These are phyloP conservation scores for Ustilago nuda DNA, from an alignment of 1,284 basidiomycete genomes.

Conservation along the genomic window DNA sequence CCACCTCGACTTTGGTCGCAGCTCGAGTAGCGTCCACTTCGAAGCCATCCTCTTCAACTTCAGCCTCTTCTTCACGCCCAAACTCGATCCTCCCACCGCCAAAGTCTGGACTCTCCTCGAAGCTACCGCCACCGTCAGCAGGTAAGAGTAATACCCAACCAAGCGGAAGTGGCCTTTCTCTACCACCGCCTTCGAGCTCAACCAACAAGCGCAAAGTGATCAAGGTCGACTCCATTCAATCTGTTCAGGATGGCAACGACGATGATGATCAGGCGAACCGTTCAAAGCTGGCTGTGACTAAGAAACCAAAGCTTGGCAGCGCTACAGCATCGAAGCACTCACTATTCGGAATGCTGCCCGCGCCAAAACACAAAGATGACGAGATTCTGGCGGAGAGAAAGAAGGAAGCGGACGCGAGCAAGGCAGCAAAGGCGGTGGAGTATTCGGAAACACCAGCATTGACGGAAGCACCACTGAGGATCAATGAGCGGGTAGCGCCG, in stretches of 20 bases:
- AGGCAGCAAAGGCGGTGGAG: constrained; percentile 24
- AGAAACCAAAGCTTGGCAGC: constrained; percentile 17
- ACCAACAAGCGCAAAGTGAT: constrained; percentile 42
- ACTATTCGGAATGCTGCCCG: constrained; percentile 64
- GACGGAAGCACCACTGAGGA: constrained; percentile 9
- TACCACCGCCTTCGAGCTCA: constrained; percentile 23
- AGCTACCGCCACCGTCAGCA: constrained; percentile 28
- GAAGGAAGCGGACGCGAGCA: constrained; percentile 38
- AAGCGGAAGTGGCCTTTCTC: constrained; percentile 14
- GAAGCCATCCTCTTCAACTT: not conserved
- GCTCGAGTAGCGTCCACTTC: not conserved
- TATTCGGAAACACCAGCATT: constrained; percentile 9
- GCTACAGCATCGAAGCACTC: constrained; percentile 29
- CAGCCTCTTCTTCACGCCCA: constrained; percentile 17
- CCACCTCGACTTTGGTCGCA: not conserved
- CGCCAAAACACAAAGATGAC: constrained; percentile 51
- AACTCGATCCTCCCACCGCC: constrained; percentile 31
- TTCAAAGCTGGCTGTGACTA: not conserved
- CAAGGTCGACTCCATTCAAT: constrained; percentile 41
- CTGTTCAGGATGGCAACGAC: constrained; percentile 8
- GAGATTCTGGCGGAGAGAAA: constrained; percentile 40
- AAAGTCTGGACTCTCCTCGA: constrained; percentile 20
- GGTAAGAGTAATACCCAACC: constrained; percentile 10
- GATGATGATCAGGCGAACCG: constrained; percentile 10
- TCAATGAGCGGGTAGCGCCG: constrained; percentile 5